Conservation (phyloP, 2,329 filamentous ascomycete species). For the Cladosporium colombiae region DNA sequence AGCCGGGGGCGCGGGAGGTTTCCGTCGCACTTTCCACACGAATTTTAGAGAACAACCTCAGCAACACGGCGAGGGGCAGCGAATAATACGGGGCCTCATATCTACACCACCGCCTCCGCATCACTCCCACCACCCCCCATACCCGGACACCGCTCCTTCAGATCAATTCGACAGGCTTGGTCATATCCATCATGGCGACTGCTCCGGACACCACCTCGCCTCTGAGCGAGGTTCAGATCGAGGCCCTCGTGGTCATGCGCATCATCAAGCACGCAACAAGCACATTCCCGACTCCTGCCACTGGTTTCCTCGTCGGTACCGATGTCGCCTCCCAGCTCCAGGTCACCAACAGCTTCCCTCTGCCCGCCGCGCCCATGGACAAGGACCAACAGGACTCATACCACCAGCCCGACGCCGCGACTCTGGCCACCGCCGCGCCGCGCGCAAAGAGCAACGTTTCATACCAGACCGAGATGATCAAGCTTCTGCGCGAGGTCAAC, state of each 20-base stretch:
- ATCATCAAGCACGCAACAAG: constrained; percentile 94
- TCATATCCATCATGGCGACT: constrained; percentile 30
- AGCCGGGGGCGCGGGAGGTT: constrained; percentile 1
- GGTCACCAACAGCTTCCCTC: constrained; percentile 93
- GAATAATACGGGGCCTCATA: constrained; percentile 12
- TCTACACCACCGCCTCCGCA: constrained; percentile 9
- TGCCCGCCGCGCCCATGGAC: constrained; percentile 74
- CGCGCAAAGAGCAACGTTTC: constrained; percentile 84
- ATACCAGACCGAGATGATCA: constrained; percentile 97
- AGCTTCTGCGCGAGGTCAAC: constrained; percentile 93
- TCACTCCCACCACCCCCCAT: not conserved
- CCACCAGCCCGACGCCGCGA: constrained; percentile 70
- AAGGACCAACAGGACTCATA: constrained; percentile 66
- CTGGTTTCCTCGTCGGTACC: constrained; percentile 91
- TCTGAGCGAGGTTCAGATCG: constrained; percentile 75
- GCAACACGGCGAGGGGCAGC: constrained; percentile 5
- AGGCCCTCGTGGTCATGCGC: constrained; percentile 96
- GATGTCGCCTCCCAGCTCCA: constrained; percentile 79
- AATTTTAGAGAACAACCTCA: constrained; percentile 9
- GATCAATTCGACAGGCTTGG: constrained; percentile 6
- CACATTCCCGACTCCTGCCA: constrained; percentile 83
- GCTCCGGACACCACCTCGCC: constrained; percentile 58
- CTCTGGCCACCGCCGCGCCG: constrained; percentile 81
- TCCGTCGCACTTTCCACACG: constrained; percentile 6
- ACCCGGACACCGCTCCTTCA: constrained; percentile 6